Evolutionary conservation across 345 rosid genomes (phyloP), one percentile per base, ranked within the genome.

Genomic region (Moringa oleifera): DNA sequence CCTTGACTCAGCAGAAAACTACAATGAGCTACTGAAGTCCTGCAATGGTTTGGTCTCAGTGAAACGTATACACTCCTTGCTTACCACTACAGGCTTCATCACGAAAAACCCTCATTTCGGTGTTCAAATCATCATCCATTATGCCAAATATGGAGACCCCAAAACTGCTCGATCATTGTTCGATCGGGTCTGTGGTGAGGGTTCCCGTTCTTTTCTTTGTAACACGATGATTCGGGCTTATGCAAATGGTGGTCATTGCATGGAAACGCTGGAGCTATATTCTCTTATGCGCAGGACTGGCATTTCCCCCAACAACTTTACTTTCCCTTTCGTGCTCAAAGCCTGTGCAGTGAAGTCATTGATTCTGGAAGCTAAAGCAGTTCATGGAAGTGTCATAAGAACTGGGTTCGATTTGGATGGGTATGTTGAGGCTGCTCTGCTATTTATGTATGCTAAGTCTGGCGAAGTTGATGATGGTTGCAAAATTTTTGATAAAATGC

Each of bases 221-320:
- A 82, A 80, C 50, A 76, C 79, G 33, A 80, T 78, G 81, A 66
- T 82, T 64, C 75, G 85, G 37, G 83, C 83, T 23, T 77, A 68
- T 64, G 79, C 79, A n/a, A 66, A 63, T 51, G 57, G 25, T 10
- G 87, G 83, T 23, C 71, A 64, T 6, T 59, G 61, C 50, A 28
- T 55, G 25, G 80, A 80, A 64, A 28, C 81, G 19, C 25, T 80
- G 67, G 79, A 73, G 45, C 64, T 84, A 41, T 81, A 75, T 71
- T 67, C 71, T 31, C 47, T 46, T 0, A 75, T 81, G 89, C 79
- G 75, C 24, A 63, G 72, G 58, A 52, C 50, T 18, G 76, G 76
- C 64, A 55, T 79, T 73, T 65, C 70, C 1, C 53, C 74, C 7
- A 76, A 76, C 62, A 80, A 75, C 75, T 79, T 67, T 51, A 75